Base-by-base conservation (phyloP, 805 yeast species). In the Candida berthetii region DNA sequence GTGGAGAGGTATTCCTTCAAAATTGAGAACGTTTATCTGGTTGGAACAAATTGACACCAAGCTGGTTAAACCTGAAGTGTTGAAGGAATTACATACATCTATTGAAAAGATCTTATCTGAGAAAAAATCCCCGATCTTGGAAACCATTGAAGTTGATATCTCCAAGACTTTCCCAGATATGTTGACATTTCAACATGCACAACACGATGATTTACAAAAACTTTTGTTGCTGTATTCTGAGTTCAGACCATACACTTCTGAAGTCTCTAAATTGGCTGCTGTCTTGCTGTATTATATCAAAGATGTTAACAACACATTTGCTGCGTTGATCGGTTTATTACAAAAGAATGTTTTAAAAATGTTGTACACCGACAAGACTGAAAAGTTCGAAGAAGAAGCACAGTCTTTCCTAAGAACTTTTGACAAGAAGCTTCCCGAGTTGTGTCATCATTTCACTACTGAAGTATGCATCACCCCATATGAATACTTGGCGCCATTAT, bases 1-100 rank as follows among this genome's bases (percentile, higher is more conserved):
- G 76, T 78, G 84, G 84, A 60, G 80, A 29, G 81, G 81, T 4
- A 53, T 79, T 3, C 80, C 84, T 1, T 29, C 50, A n/a, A 52
- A 53, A 17, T 50, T 67, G 6, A 62, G 89, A 35, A 55, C 64
- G 5, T 54, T 57, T 10, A 63, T 81, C 2, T 83, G 89, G 89
- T 53, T 58, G 44, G 57, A 56, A 36, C 73, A 68, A 44, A 57
- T 72, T 28, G 72, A 71, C 2, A 64, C 64, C 42, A 50, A 45
- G 29, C 4, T 31, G 10, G 38, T 62, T 25, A 48, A 56, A n/a
- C 36, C 42, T 2, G 43, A 46, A 3, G 31, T 41, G 1, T 46
- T 48, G 3, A 38, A 31, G 2, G 32, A 39, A 6, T 41, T 52
- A 2, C 39, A 40, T 17, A 19, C 7, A 3, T 31, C 39, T 24